Base-by-base conservation (phyloP, 2,329 filamentous ascomycete species). In the Fonsecaea monophora region DNA sequence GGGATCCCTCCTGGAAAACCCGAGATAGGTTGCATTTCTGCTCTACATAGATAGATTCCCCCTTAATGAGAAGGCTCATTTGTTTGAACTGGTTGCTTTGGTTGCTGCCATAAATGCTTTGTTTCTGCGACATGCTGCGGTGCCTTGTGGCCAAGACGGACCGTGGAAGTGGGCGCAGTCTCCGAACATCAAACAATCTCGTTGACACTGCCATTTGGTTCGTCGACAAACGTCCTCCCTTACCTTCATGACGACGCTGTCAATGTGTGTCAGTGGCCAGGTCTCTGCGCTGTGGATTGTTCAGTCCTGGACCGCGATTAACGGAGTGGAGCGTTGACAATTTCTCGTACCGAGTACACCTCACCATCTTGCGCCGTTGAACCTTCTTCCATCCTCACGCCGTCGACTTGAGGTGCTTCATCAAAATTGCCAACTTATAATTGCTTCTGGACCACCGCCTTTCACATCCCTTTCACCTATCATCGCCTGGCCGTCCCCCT, bases 31-130 rank as follows among this genome's bases (percentile, higher is more conserved):
- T 40, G 40, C 15, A 50, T 63, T 45, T 60, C 45, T 48, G 48
- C 10, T 32, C 50, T 54, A 59, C 68, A 65, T 62, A 65, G 66
- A 65, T 65, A 68, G 66, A 65, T 65, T 60, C 53, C 59, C 61
- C 58, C 48, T 68, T 57, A 65, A 60, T 61, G 60, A 61, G 57
- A 68, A n/a, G 55, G 37, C 40, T 50, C 40, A 35, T 13, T 30
- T 50, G 38, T 60, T 60, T 37, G 38, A 34, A n/a, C n/a, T 30
- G 48, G 30, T 42, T 42, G 4, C 15, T 25, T 42, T 32, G 37
- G 40, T 60, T 21, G n/a, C 4, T 9, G 45, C 12, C 13, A 9
- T 50, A 12, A 25, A 25, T 25, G 25, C 25, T 50, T 50, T 25
- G 45, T 50, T 50, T 25, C n/a, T 18, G 25, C n/a, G 45, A 50